Evolutionary conservation across 805 yeast genomes (phyloP), one percentile per base, ranked within the genome.

Genomic region (Osmozyma mogii): DNA sequence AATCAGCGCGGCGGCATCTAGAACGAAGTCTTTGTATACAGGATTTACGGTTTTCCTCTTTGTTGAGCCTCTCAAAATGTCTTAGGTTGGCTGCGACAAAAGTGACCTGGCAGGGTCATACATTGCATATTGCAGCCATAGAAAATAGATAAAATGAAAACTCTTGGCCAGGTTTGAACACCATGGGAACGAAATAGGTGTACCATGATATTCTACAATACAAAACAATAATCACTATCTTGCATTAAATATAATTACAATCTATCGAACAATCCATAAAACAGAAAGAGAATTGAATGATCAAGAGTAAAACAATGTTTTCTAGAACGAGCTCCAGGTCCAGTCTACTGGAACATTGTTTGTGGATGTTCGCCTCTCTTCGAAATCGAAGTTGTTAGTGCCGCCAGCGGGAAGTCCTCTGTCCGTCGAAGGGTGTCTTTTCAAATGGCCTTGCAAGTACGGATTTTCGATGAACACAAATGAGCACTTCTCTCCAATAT

Each of bases 241-340:
- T 14, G 25, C 10, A 8, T 13, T 5, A 8, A 9, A 17, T 6
- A n/a, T 10, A 8, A 8, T 13, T 8, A 10, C 11, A 8, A 17
- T 10, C 25, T 8, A 11, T 8, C 12, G 6, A 8, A 23, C 10
- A 23, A 11, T 23, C 16, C 16, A 11, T 10, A 21, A 11, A 10
- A 21, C 12, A 21, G 13, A 21, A 21, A 11, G 13, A 9, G 24
- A n/a, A 22, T 13, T 5, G 11, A 24, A 9, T 9, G 8, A 24
- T 24, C 12, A 7, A 22, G 6, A 14, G 11, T 9, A 13, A 9
- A 12, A 6, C 17, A 15, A 12, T 5, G 6, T 5, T 10, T 7
- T 6, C 46, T 39, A 68, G 42, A 69, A 67, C 5, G 74, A 66
- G 43, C 75, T 67, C 75, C 75, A 68, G 16, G 58, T 62, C 75